A percentile compares a stretch with the other conserved stretches of the same genome.
phyloP scores from a whole-genome alignment of 2,329 filamentous ascomycete genomes.

The Hirsutella minnesotensis region DNA sequence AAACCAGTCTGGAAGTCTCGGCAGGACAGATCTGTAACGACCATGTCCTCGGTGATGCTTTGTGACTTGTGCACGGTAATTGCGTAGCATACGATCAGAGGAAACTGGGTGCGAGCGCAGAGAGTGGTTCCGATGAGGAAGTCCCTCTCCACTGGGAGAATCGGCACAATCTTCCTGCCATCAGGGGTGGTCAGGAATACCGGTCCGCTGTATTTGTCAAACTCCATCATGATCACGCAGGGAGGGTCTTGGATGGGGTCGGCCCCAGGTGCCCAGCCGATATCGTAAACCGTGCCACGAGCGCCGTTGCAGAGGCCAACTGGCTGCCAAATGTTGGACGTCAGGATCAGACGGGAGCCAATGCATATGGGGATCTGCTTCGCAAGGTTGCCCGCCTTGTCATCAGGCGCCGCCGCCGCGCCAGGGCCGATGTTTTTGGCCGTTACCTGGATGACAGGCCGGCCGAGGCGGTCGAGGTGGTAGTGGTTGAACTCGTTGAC shows the following conservation, averaged over 20 bases:
- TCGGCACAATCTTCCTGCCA: conserved; percentile 5
- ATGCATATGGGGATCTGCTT: conserved; percentile 5
- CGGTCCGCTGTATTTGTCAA: conserved; percentile 6
- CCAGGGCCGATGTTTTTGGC: background rate
- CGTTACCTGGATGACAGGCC: background rate
- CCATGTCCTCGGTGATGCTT: background rate
- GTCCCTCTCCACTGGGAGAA: conserved; percentile 6
- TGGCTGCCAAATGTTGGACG: conserved; percentile 5
- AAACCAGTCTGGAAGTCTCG: background rate
- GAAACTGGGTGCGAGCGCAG: conserved; percentile 3
- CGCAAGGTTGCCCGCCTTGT: conserved; percentile 6
- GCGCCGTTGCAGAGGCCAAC: conserved; percentile 7
- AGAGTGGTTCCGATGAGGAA: conserved; percentile 4
- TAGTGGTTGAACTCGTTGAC: background rate
- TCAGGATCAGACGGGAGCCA: conserved; percentile 5
- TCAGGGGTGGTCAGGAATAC: conserved; percentile 5
- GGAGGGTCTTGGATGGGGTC: conserved; percentile 6
- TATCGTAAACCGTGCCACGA: conserved; percentile 7
- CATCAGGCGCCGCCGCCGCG: background rate
- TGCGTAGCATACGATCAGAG: background rate
- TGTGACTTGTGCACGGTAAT: background rate
- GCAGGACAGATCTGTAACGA: background rate
- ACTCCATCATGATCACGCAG: conserved; percentile 6
- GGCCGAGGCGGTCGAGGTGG: background rate
- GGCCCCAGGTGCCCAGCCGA: conserved; percentile 7